phyloP scores from a whole-genome alignment of 108 stramenopile species.

The Craspedostauros australis region DNA sequence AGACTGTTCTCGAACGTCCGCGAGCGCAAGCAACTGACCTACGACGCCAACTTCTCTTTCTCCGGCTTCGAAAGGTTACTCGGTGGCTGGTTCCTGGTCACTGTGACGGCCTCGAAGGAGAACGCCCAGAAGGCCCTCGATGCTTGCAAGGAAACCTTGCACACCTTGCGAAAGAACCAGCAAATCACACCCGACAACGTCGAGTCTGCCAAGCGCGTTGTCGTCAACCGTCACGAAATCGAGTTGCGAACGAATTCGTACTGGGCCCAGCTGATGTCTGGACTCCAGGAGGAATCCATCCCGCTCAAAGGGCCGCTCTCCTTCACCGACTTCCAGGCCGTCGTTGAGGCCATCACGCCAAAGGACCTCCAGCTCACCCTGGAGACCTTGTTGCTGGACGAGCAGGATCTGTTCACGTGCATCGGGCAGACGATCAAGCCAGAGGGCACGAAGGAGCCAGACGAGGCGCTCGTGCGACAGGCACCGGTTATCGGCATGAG shows the following conservation, averaged over 20 bases:
- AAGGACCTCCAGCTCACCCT: constrained; percentile 82
- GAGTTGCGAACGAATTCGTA: constrained; percentile 83
- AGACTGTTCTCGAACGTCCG: constrained; percentile 91
- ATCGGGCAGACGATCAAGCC: constrained; percentile 82
- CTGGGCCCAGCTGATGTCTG: constrained; percentile 91
- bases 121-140: constrained; percentile 89
- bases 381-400: constrained; percentile 70
- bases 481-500: constrained; percentile 84
- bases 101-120: constrained; percentile 93
- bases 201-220: constrained; percentile 91
- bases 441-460: constrained; percentile 41
- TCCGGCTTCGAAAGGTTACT: constrained; percentile 86
- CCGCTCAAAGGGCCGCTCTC: constrained; percentile 88
- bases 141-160: constrained; percentile 91
- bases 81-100: constrained; percentile 94
- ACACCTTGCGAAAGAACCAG: constrained; percentile 53
- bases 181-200: constrained; percentile 89
- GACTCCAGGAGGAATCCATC: constrained; percentile 88
- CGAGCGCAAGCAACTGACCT: constrained; percentile 92
- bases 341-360: constrained; percentile 83
- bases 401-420: constrained; percentile 72
- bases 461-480: constrained; percentile 60
- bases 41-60: constrained; percentile 95
- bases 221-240: constrained; percentile 91
- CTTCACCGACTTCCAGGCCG: constrained; percentile 84